A percentile compares a stretch with the other conserved stretches of the same genome.
Conservation (phyloP, 179 eudicot species). For the Beta macrorhiza region DNA sequence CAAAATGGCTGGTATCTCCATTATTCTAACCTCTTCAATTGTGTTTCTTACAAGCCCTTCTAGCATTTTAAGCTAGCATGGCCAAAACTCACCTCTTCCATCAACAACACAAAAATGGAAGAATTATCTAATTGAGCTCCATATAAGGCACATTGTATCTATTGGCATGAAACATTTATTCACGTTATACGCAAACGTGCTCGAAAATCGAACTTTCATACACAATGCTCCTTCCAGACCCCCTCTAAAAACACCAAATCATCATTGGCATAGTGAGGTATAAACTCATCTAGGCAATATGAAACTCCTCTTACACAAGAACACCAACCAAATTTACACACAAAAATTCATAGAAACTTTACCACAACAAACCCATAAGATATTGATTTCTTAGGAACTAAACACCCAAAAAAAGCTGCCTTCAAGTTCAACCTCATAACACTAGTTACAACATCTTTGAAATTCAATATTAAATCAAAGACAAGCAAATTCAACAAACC, state of each 20-base stretch:
- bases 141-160: background rate
- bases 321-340: background rate
- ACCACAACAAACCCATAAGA: background rate
- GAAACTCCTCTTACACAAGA: background rate
- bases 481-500: slow-evolving; percentile 16
- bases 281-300: background rate
- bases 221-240: slow-evolving; percentile 6
- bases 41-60: background rate
- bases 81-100: background rate
- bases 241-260: slow-evolving; percentile 1
- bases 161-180: background rate
- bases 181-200: background rate
- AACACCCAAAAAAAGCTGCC: background rate
- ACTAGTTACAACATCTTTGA: background rate
- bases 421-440: background rate
- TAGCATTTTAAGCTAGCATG: background rate
- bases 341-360: background rate
- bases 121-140: background rate
- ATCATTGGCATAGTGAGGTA: background rate
- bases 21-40: background rate
- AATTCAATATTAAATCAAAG: background rate
- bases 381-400: background rate
- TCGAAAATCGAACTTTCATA: background rate
- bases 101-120: background rate
- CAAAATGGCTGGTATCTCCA: background rate